Evolutionary conservation across 345 rosid species (phyloP), one percentile per base, ranked within the genome.

Genomic region (Melastoma malabathricum): DNA sequence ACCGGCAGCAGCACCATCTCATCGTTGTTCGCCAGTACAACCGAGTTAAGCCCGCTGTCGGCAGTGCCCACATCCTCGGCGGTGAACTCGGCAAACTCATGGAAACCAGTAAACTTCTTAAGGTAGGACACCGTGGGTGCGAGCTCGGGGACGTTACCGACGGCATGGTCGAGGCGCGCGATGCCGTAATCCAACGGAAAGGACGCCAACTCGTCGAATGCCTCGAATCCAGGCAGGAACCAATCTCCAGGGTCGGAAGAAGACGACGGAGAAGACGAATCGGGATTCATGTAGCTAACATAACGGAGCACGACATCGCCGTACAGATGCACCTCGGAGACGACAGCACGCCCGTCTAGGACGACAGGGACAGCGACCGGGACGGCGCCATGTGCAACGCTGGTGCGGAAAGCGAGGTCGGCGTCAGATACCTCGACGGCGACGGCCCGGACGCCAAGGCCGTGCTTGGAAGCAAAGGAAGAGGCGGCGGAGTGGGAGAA

Each of bases 21-120:
- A 0, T 81, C 86, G 27, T 89, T 86, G 71, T 63, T 86, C 8
- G 94, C 94, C 7, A 89, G 19, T 0, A 89, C 97, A 27, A 72
- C 62, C 0, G 97, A 86, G 61, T 89, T 89, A 51, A 89, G 58
- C 44, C 95, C 97, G 54, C 97, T 89, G 59, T 89, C 95, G 17
- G 61, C 63, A 3, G 95, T 89, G 54, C 97, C 95, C n/a, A 89
- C 81, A 15, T 89, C 97, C 53, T 86, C 90, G n/a, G 88, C 75
- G 15, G 94, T 83, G 60, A 89, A 89, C 73, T 89, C 97, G 0
- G 95, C 95, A 41, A 89, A 89, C 53, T 89, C 94, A 51, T 89
- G 95, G 50, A 89, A 89, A 1, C 97, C 97, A 10, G 90, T 83
- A 68, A 89, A 79, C 7, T 58, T 59, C 45, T 81, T 78, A 3